Conservation (phyloP, 192 early-diverging fungal species). For the Cladochytrium replicatum region DNA sequence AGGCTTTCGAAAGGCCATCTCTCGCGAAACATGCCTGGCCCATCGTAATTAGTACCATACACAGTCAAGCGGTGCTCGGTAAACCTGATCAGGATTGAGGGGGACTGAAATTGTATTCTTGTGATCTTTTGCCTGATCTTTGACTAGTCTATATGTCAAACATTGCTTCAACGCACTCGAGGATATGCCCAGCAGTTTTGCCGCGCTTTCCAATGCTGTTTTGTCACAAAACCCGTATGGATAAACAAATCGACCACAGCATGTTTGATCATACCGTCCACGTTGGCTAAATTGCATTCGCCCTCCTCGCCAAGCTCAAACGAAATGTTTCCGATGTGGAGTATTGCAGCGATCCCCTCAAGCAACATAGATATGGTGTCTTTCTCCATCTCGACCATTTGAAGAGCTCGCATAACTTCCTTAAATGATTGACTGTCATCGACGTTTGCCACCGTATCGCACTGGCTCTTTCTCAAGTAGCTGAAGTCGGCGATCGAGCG, state of each 20-base stretch:
- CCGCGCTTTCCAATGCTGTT: slow-evolving; percentile 4
- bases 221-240: not conserved
- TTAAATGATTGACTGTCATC: slow-evolving; percentile 8
- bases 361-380: slow-evolving; percentile 67
- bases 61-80: not conserved
- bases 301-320: slow-evolving; percentile 64
- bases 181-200: slow-evolving; percentile 9
- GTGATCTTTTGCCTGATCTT: slow-evolving; percentile 16
- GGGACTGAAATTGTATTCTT: slow-evolving; percentile 22
- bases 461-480: slow-evolving; percentile 8
- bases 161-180: not conserved
- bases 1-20: slow-evolving; percentile 18
- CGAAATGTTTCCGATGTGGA: slow-evolving; percentile 84
- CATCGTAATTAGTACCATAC: slow-evolving; percentile 3
- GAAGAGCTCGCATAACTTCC: slow-evolving; percentile 7
- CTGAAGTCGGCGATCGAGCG: slow-evolving; percentile 5
- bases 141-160: slow-evolving; percentile 18
- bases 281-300: slow-evolving; percentile 1
- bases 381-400: slow-evolving; percentile 47
- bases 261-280: slow-evolving; percentile 6
- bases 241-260: not conserved
- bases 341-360: slow-evolving; percentile 72
- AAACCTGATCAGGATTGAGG: slow-evolving; percentile 13
- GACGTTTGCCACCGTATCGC: not conserved
- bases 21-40: slow-evolving; percentile 11